Conservation (phyloP, 306 rosid genomes). For the apple (Malus domestica) region ASM211411v1 NC_041805.1:14540001-14540500, state of each 20-base stretch:
- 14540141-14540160: constrained; percentile 52
- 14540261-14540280: constrained; percentile 51
- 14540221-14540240: constrained; percentile 16
- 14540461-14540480: no score
- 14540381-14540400: background rate
- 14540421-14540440: no score
- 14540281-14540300: constrained; percentile 57
- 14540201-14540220: constrained; percentile 38
- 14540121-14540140: constrained; percentile 32
- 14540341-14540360: constrained; percentile 34
- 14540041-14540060: no score
- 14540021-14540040: no score
- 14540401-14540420: no score
- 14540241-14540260: constrained; percentile 28
- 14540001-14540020: no score
- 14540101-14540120: constrained; percentile 44
- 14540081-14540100: background rate
- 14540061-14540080: no score
- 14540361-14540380: constrained; percentile 44
- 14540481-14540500: no score
- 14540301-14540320: constrained; percentile 43
- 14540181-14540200: constrained; percentile 33
- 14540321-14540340: constrained; percentile 40
- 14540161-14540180: constrained; percentile 46
- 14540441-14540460: no score